A percentile compares a stretch with the other conserved stretches of the same genome.
phyloP scores from a whole-genome alignment of 805 yeast species.

The Nakazawaea laoshanensis region DNA sequence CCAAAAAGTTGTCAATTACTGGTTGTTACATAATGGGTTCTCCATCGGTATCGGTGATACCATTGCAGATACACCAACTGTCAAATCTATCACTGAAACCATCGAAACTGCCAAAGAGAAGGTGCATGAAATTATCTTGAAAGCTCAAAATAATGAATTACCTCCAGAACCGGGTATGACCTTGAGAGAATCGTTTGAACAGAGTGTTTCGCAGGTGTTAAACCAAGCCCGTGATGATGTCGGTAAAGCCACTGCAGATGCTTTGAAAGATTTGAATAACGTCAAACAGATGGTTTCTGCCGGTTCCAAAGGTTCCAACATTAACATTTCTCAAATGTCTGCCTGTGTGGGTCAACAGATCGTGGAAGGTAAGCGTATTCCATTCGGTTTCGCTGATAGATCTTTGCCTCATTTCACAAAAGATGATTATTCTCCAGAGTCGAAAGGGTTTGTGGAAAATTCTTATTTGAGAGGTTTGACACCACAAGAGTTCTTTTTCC shows the following conservation, averaged over 20 bases:
- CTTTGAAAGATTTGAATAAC: constrained; percentile 86
- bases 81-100: constrained; percentile 88
- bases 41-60: constrained; percentile 99
- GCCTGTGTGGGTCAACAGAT: constrained; percentile 99
- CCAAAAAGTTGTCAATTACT: constrained; percentile 91
- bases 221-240: constrained; percentile 99
- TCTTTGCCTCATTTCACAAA: constrained; percentile 96
- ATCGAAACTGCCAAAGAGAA: constrained; percentile 88
- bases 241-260: constrained; percentile 97
- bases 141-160: constrained; percentile 82
- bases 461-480: constrained; percentile 95
- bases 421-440: constrained; percentile 97
- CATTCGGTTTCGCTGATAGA: constrained; percentile 94
- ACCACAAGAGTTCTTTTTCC: constrained; percentile 98
- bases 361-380: constrained; percentile 99
- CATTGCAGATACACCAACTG: constrained; percentile 94
- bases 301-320: constrained; percentile 98
- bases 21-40: constrained; percentile 95
- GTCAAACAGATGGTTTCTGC: constrained; percentile 99
- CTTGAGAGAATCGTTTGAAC: constrained; percentile 95
- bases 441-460: constrained; percentile 96
- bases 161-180: constrained; percentile 99
- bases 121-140: constrained; percentile 88
- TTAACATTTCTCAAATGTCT: constrained; percentile 98
- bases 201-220: constrained; percentile 87